Evolutionary conservation across 2,329 filamentous ascomycete genomes (phyloP), one percentile per base, ranked within the genome.

Genomic region (Talaromyces sp.): DNA sequence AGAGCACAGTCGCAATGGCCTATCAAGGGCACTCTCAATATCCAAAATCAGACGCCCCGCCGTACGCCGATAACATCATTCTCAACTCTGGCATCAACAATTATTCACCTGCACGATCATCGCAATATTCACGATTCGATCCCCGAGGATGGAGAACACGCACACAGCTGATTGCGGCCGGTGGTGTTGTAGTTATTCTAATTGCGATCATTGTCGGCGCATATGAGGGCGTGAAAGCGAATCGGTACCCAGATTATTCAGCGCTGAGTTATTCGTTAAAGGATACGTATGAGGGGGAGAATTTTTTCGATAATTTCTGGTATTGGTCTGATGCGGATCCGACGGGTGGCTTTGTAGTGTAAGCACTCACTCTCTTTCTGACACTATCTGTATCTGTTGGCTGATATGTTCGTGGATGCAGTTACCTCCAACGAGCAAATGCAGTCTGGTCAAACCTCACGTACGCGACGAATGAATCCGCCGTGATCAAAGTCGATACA

Each of bases 401-500:
- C 57, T 60, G 27, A 64, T 57, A 2, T 19, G 8, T 14, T 14
- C 27, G 27, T 31, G 27, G 27, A 31, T 31, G 33, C 9, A 65
- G 63, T 37, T 65, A 65, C 45, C 80, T 83, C 22, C 75, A 79
- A 67, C 70, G 73, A 54, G 64, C 71, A 0, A 73, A 78, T 1
- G 74, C 78, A 1, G 66, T 58, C 2, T 60, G 60, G 14, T 65
- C 76, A 6, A 90, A 90, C 75, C 81, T 90, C 37, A 90, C 88
- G 0, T 86, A 85, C 69, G 85, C 87, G 6, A 82, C 83, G 1
- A 70, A 78, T 1, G 75, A 77, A 45, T 80, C 84, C 0, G 87
- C 87, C 10, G 70, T 90, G 19, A 73, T 90, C 35, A 81, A 78
- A 50, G 88, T 90, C 59, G 88, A 90, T 72, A 87, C 85, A 11